These are phyloP conservation scores for Fraxinus angustifolia DNA, from an alignment of 305 asterid species.

Conservation along the genomic window DNA sequence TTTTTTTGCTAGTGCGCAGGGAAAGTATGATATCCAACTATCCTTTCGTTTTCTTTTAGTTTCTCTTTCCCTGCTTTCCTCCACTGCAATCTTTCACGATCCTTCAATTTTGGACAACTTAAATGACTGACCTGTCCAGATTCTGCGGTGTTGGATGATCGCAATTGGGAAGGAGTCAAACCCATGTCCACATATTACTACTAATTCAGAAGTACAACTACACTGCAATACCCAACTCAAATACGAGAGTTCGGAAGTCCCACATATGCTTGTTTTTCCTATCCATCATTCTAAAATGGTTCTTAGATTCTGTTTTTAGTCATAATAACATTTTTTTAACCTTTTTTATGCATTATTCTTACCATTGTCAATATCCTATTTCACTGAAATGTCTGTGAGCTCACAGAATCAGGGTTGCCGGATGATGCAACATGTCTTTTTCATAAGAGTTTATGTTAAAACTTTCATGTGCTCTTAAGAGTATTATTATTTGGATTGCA, in stretches of 20 bases:
- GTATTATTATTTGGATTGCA: background rate
- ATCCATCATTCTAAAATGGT: background rate
- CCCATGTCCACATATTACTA: slow-evolving; percentile 7
- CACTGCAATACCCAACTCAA: background rate
- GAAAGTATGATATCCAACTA: background rate
- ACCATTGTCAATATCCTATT: background rate
- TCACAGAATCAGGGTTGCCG: background rate
- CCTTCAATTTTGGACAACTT: background rate
- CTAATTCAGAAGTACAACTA: background rate
- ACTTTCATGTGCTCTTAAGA: background rate
- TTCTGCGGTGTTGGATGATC: slow-evolving; percentile 1
- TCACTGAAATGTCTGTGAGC: background rate
- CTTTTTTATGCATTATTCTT: background rate
- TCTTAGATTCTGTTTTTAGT: background rate
- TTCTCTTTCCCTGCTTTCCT: background rate
- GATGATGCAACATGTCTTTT: background rate
- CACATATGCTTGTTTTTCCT: background rate
- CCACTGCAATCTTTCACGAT: background rate
- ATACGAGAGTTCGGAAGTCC: background rate
- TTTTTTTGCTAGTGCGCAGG: background rate
- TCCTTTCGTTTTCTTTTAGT: no score
- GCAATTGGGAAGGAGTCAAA: slow-evolving; percentile 6
- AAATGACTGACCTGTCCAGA: background rate
- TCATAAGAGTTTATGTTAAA: background rate
- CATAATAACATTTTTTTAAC: background rate